Conservation (phyloP, 2,329 filamentous ascomycete species). For the Colletotrichum salicis region DNA sequence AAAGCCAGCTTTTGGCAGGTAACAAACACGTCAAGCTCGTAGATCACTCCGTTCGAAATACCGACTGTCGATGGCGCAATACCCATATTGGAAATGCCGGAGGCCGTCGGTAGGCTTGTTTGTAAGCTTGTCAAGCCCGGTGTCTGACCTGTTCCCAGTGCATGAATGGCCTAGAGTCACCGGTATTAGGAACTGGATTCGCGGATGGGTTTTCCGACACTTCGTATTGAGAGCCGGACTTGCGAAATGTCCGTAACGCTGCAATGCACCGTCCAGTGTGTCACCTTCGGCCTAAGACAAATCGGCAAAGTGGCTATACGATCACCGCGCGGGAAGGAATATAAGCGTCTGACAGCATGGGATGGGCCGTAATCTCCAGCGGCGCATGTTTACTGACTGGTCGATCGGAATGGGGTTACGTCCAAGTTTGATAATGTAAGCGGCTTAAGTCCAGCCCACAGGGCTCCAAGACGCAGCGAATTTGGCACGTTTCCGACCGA, state of each 20-base stretch:
- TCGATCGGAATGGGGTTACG: background rate
- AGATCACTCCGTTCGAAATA: background rate
- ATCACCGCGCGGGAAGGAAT: background rate
- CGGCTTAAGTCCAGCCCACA: conserved; percentile 3
- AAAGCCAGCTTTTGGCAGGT: no score
- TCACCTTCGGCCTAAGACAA: background rate
- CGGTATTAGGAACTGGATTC: background rate
- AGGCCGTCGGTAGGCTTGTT: background rate
- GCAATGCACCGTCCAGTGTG: background rate
- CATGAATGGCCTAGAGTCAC: background rate
- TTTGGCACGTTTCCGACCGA: conserved; percentile 13
- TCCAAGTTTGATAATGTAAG: background rate
- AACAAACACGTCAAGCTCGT: rapidly evolving
- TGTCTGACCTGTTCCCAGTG: background rate
- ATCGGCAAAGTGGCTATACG: background rate
- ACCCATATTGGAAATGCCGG: no score
- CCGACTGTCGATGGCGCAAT: background rate
- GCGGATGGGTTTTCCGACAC: background rate
- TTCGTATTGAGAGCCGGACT: background rate
- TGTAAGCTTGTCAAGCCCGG: background rate
- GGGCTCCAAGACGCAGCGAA: background rate
- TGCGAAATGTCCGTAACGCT: background rate
- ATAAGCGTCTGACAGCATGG: background rate
- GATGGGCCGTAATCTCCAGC: no score
- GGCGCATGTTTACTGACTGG: no score